These are phyloP conservation scores for Globisporangium yorkense DNA, from an alignment of 352 stramenopile genomes.

Conservation along the genomic window DNA sequence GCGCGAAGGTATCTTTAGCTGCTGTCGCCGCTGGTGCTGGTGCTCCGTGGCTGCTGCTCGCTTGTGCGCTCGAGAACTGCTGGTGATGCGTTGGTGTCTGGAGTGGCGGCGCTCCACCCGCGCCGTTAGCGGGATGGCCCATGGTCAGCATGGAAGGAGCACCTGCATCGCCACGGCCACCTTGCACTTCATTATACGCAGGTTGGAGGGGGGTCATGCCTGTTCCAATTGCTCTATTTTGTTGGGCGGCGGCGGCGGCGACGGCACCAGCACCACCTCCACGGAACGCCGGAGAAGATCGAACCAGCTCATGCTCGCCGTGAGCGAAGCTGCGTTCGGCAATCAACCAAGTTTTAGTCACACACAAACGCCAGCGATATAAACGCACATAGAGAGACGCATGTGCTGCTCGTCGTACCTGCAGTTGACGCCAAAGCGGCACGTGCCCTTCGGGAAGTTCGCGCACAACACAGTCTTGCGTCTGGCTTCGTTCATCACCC, in stretches of 20 bases:
- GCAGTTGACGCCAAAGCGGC: constrained; percentile 81
- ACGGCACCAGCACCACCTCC: background rate
- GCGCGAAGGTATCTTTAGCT: constrained; percentile 10
- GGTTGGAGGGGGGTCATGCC: constrained; percentile 21
- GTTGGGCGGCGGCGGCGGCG: constrained; percentile 8
- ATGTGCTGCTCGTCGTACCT: constrained; percentile 35
- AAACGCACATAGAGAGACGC: background rate
- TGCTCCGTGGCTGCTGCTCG: background rate
- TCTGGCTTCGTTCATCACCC: constrained; percentile 20
- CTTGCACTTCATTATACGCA: constrained; percentile 60
- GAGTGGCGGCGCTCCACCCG: background rate
- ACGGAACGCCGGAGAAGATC: constrained; percentile 10
- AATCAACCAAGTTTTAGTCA: constrained; percentile 7
- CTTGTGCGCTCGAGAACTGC: background rate
- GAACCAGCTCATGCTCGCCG: constrained; percentile 58
- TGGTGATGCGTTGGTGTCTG: background rate
- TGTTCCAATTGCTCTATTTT: constrained; percentile 58
- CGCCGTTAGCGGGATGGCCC: constrained; percentile 1
- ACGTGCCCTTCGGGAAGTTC: constrained; percentile 67
- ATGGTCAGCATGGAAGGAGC: constrained; percentile 42
- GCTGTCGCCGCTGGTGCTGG: background rate
- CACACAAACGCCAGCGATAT: background rate
- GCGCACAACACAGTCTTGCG: constrained; percentile 77
- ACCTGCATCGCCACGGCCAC: constrained; percentile 33
- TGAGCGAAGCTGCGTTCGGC: constrained; percentile 61